A percentile compares a stretch with the other conserved stretches of the same genome.
Conservation (phyloP, 345 rosid species). For the Psidium friedrichsthalianum region DNA sequence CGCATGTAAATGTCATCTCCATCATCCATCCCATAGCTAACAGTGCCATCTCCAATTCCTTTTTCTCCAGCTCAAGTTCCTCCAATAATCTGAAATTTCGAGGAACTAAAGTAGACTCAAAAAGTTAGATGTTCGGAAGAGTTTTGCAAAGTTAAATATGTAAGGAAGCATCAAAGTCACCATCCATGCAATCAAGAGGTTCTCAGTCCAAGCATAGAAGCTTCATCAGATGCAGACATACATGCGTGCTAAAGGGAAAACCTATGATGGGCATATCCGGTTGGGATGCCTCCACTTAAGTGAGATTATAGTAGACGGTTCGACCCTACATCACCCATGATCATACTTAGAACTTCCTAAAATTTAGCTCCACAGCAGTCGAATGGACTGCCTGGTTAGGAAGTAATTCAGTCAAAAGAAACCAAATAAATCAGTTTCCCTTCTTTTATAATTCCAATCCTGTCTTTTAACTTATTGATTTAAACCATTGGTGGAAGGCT, state of each 20-base stretch:
- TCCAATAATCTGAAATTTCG: constrained; percentile 5
- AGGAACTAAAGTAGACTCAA: background rate
- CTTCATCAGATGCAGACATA: background rate
- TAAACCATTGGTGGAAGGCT: background rate
- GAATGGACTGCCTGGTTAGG: background rate
- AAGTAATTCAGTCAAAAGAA: background rate
- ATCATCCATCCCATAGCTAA: background rate
- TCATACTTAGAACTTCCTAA: constrained; percentile 30
- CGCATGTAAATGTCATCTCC: constrained; percentile 5
- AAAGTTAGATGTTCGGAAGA: background rate
- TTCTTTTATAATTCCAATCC: background rate
- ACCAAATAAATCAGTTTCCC: background rate
- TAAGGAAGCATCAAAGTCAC: background rate
- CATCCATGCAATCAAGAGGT: background rate
- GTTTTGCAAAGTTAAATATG: background rate
- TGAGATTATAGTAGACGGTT: constrained; percentile 70
- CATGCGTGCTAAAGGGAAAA: background rate
- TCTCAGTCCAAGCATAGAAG: background rate
- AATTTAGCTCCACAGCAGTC: background rate
- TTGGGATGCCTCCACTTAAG: constrained; percentile 54
- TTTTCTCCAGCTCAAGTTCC: background rate
- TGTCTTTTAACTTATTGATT: background rate
- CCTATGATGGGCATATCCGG: constrained; percentile 62
- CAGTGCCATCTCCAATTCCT: too few species aligned
- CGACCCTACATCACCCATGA: constrained; percentile 73